phyloP scores from a whole-genome alignment of 495 filamentous ascomycete genomes.

The Aspergillus nanangensis region DNA sequence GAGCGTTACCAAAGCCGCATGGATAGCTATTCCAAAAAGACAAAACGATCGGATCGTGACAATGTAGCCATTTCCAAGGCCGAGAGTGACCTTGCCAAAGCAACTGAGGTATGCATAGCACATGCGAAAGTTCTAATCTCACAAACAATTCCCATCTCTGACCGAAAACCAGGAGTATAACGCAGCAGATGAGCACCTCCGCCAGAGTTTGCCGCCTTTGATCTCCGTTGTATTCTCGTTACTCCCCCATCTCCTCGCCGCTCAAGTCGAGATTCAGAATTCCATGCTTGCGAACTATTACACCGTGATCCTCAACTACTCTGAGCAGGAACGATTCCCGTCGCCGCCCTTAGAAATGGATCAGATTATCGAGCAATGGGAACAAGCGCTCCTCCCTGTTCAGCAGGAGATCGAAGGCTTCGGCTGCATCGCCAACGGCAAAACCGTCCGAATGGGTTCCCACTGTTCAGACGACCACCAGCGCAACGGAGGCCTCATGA shows the following conservation, averaged over 20 bases:
- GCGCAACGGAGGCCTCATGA: conserved; percentile 21
- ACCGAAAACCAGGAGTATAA: conserved; percentile 61
- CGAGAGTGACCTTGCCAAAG: conserved; percentile 67
- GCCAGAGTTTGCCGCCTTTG: conserved; percentile 69
- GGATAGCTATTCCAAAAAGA: conserved; percentile 67
- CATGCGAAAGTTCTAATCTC: conserved; percentile 1
- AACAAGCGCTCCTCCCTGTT: conserved; percentile 57
- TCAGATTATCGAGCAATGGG: conserved; percentile 67
- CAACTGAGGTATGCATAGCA: conserved; percentile 54
- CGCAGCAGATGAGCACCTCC: conserved; percentile 76
- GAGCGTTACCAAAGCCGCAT: conserved; percentile 75
- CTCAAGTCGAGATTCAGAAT: conserved; percentile 79
- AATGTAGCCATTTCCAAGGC: conserved; percentile 70
- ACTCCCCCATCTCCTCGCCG: conserved; percentile 69
- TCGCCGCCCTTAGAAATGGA: conserved; percentile 70
- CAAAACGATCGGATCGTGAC: conserved; percentile 69
- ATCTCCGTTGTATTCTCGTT: conserved; percentile 72
- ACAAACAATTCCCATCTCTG: too few species aligned
- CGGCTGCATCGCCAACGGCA: conserved; percentile 64
- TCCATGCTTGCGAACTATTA: conserved; percentile 80
- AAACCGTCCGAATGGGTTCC: conserved; percentile 60
- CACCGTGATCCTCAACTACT: conserved; percentile 76
- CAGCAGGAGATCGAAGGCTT: conserved; percentile 73
- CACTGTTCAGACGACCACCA: conserved; percentile 38
- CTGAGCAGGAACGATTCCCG: conserved; percentile 63